Evolutionary conservation across 768 basidiomycete genomes (phyloP).

Genomic region (Termitomyces bulborhizus): DNA sequence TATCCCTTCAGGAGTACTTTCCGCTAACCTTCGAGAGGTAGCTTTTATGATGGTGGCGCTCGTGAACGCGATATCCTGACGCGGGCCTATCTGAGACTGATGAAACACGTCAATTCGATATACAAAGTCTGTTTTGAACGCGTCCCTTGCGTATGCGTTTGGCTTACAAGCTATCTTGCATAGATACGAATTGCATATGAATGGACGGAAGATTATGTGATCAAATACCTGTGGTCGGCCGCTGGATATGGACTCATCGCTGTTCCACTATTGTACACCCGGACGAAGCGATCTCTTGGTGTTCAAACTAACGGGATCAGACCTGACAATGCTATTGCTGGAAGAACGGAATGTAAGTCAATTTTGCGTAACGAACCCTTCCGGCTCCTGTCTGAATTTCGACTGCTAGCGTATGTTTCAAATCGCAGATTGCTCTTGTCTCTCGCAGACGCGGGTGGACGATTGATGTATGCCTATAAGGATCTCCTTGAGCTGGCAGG

Average conservation of each 20-base stretch:
- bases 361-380: neutral
- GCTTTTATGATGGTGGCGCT: slow-evolving; percentile 87
- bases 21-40: slow-evolving; percentile 19
- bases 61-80: slow-evolving; percentile 81
- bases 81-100: slow-evolving; percentile 69
- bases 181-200: slow-evolving; percentile 87
- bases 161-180: neutral
- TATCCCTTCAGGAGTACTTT: neutral
- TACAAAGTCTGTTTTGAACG: slow-evolving; percentile 57
- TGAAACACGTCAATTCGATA: slow-evolving; percentile 87
- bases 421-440: slow-evolving; percentile 87
- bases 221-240: slow-evolving; percentile 95
- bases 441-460: slow-evolving; percentile 93
- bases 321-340: slow-evolving; percentile 37
- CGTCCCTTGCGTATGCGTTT: neutral
- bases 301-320: slow-evolving; percentile 10
- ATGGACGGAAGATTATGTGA: slow-evolving; percentile 96
- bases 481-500: slow-evolving; percentile 94
- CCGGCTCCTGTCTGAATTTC: neutral
- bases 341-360: slow-evolving; percentile 38
- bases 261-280: slow-evolving; percentile 77
- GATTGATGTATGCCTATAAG: slow-evolving; percentile 96
- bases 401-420: slow-evolving; percentile 70
- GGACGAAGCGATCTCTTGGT: slow-evolving; percentile 34
- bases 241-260: slow-evolving; percentile 89